Evolutionary conservation across 768 basidiomycete species (phyloP), one percentile per base, ranked within the genome.

Genomic region (Suillus americanus): DNA sequence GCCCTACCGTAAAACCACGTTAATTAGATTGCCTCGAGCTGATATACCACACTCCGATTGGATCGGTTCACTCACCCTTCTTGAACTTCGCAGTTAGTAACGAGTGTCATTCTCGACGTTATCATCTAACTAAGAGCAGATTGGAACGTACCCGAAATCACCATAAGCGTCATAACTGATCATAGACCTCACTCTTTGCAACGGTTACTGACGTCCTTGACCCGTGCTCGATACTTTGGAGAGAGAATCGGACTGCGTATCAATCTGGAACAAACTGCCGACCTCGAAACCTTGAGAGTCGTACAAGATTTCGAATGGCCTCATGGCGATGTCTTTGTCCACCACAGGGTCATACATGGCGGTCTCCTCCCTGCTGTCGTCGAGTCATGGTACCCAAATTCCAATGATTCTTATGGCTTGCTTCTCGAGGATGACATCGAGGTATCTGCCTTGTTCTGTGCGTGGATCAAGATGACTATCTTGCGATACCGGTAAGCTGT

Each of bases 361-460:
- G 94, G 93, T 5, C 80, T 95, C 23, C 83, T 95, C 62, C 83
- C 91, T 3, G 91, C 94, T 7, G 87, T 96, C 16, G 89, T 94
- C 16, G 94, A 95, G 75, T 91, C 92, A 5, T 96, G 94, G 93
- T 95, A 92, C 71, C 94, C 94, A 5, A 76, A 79, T 30, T 81
- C 83, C 37, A 83, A 92, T 65, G 78, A 95, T 68, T 85, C 86
- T 2, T 94, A 94, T 72, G 93, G 90, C 8, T 72, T 95, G 23
- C 77, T 95, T 23, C 82, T 95, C 25, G 94, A 95, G 74, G 94
- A 95, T 70, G 94, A 96, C 71, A 81, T 94, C 12, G 94, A 96
- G 72, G 75, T 95, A 9, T 94, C 92, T 10, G 90, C 92, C 1
- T 72, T 94, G 33, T 93, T 91, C 74, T 95, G 91, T 72, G 91